A percentile compares a stretch with the other conserved stretches of the same genome.
Evolutionary conservation across 306 rosid genomes (phyloP).

Genomic region (Fagus sylvatica): DNA sequence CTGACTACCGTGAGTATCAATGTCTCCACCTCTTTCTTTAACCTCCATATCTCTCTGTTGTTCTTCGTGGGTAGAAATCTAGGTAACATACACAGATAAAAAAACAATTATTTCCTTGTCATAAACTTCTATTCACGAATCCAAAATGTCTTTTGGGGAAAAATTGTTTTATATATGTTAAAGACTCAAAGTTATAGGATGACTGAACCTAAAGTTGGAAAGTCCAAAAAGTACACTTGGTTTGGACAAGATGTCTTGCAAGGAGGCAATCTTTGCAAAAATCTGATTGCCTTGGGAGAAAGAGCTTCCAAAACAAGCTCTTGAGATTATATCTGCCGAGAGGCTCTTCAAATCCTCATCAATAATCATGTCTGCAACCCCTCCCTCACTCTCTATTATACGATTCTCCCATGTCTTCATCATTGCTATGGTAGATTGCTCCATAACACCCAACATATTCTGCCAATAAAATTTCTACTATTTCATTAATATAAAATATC

Average conservation of each 20-base stretch:
- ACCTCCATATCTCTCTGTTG: conserved; percentile 26
- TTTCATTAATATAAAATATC: not conserved
- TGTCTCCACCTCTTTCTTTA: conserved; percentile 35
- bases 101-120: not conserved
- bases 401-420: conserved; percentile 22
- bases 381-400: conserved; percentile 20
- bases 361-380: conserved; percentile 24
- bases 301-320: conserved; percentile 42
- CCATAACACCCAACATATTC: conserved; percentile 30
- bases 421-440: conserved; percentile 19
- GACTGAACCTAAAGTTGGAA: conserved; percentile 21
- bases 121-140: too few relatives aligned
- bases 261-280: conserved; percentile 25
- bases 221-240: conserved; percentile 32
- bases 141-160: too few relatives aligned
- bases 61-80: conserved; percentile 37
- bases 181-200: too few relatives aligned
- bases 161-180: too few relatives aligned
- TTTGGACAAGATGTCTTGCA: conserved; percentile 24
- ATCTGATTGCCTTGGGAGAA: conserved; percentile 38
- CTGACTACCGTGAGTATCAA: conserved; percentile 21
- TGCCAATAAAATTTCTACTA: conserved; percentile 2
- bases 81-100: not conserved
- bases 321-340: conserved; percentile 29
- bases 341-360: conserved; percentile 30